Base-by-base conservation (phyloP, 441 rosid genomes). In the Populus hybrid region DNA sequence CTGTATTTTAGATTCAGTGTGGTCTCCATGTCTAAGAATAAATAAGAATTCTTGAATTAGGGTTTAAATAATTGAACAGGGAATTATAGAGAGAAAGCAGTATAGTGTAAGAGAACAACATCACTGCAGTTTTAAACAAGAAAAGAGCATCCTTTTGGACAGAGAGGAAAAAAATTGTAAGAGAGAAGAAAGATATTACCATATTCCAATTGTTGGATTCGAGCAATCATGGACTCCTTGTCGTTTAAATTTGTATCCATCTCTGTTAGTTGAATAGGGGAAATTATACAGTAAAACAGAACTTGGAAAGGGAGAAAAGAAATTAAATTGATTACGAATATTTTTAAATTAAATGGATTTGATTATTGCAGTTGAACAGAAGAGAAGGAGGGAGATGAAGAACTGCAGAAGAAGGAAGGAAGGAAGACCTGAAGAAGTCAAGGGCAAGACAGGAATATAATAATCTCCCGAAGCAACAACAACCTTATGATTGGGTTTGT, bases 201-300 rank as follows among this genome's bases (percentile, higher is more conserved):
- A 70, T 77, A 84, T 81, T 93, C 99, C 35, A 95, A 83, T 77
- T 92, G 98, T 71, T 88, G 84, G 75, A 95, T 87, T 74, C 93
- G 99, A 83, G 86, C 88, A 79, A 82, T 63, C 71, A 90, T 80
- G 16, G 84, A 79, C 82, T 88, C 94, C 40, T 77, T 85, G 67
- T 86, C 89, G 61, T 78, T 82, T 23, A 77, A 76, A 82, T 61
- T 79, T 50, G 66, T 83, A 78, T 89, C 94, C 99, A 95, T 95
- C 21, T 50, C 83, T 53, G 61, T 53, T 53, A 6, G 61, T 79
- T 77, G 69, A 66, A 65, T 69, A 73, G 20, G 78, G 28, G 53
- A 21, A 0, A 71, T 32, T 18, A 53, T 6, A 53, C 61, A 53
- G 61, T 3, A 30, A 53, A 53, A 53, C 32, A 30, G 32, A 30